These are phyloP conservation scores for Penicillium brasilianum DNA, from an alignment of 2,329 filamentous ascomycete species.

Conservation along the genomic window DNA sequence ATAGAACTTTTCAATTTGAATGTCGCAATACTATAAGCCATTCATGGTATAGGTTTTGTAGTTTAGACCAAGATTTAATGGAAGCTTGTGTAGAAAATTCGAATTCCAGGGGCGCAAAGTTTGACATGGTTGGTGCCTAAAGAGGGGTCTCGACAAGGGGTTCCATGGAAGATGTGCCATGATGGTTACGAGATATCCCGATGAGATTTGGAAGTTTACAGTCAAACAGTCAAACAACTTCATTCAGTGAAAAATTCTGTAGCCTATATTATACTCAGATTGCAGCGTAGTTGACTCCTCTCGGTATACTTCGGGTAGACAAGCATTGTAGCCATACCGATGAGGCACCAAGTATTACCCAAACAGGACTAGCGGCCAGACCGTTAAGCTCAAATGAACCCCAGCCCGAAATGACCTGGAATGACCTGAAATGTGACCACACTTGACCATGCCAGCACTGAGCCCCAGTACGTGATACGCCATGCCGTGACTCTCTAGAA, in stretches of 20 bases:
- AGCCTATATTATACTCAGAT: too few species aligned
- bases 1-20: neutral
- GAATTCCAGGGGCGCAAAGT: neutral
- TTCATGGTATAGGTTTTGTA: too few species aligned
- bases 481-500: neutral
- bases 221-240: neutral
- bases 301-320: neutral
- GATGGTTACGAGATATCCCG: neutral
- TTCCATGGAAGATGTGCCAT: neutral
- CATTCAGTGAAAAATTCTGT: neutral
- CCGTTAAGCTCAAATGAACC: neutral
- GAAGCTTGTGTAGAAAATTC: neutral
- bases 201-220: too few species aligned
- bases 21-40: neutral
- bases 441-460: neutral
- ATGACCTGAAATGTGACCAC: neutral
- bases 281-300: neutral
- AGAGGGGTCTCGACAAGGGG: neutral
- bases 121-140: too few species aligned
- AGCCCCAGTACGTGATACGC: neutral
- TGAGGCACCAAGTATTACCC: slow-evolving; percentile 1
- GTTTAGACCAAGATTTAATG: too few species aligned
- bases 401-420: neutral
- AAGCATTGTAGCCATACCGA: neutral
- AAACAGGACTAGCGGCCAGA: slow-evolving; percentile 3